Evolutionary conservation across 202 grass and related monocot species (phyloP).

Genomic region (Bolboschoenoplectus hybrid): DNA sequence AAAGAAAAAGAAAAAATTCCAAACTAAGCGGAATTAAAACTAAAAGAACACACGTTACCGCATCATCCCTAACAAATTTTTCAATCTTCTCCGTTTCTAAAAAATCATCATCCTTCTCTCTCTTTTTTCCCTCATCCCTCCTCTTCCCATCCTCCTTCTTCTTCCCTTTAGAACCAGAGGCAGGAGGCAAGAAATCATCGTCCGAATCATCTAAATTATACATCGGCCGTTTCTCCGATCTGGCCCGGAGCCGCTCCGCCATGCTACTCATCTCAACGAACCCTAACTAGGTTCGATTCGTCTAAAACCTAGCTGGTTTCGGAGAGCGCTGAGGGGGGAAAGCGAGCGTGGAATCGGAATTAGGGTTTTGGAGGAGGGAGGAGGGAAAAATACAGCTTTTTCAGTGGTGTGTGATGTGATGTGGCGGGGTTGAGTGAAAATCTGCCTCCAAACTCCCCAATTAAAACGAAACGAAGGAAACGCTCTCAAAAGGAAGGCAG

Average conservation of each 20-base stretch:
- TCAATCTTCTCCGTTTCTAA: constrained; percentile 32
- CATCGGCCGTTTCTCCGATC: constrained; percentile 89
- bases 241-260: constrained; percentile 88
- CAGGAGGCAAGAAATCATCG: constrained; percentile 64
- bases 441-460: not conserved
- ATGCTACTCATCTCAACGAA: constrained; percentile 74
- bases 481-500: not conserved
- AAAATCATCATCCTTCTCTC: constrained; percentile 9
- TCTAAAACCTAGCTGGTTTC: constrained; percentile 4
- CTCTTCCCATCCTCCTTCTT: constrained; percentile 40
- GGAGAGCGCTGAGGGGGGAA: not conserved
- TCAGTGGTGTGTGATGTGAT: constrained; percentile 8
- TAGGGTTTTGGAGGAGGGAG: constrained; percentile 27
- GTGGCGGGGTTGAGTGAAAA: constrained; percentile 31
- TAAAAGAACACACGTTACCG: constrained; percentile 54
- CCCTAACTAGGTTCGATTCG: constrained; percentile 25
- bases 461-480: constrained; percentile 1
- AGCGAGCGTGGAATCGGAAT: constrained; percentile 14
- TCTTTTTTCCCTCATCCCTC: constrained; percentile 33
- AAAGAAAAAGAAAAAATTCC: not conserved
- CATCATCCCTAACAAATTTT: constrained; percentile 61
- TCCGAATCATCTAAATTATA: constrained; percentile 88
- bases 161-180: constrained; percentile 43
- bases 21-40: constrained; percentile 26
- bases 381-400: constrained; percentile 37